Evolutionary conservation across 331 rosid species (phyloP), one percentile per base, ranked within the genome.

Genomic region (Cydonia oblonga): DNA sequence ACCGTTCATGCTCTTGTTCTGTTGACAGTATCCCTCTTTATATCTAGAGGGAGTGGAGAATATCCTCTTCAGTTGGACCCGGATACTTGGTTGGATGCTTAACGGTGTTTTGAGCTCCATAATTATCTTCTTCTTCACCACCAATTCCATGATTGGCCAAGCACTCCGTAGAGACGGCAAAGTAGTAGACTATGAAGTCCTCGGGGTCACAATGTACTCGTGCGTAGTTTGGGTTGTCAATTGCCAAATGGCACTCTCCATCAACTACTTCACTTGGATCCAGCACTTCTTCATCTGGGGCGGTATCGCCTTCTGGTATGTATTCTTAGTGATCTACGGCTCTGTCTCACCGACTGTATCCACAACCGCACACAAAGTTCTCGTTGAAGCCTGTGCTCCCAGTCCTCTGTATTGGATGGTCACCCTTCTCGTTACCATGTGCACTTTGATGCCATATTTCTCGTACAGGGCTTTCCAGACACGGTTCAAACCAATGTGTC

Each of bases 251-350:
- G 98, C 96, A 25, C 83, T 92, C 53, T 86, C 92, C 61, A 79
- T 92, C 28, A 92, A 92, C 84, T 92, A 88, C 90, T 92, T 90
- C 90, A 90, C 96, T 38, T 90, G 96, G 97, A 90, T 92, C 71
- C 96, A 90, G 18, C 97, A 92, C 82, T 79, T 88, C 56, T 86
- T 92, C 81, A 82, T 92, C 73, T 92, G 97, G 97, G 90, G 97
- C 6, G 88, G 97, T 81, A 82, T 92, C 14, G 79, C 66, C 54
- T 80, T 86, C 29, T 92, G 97, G 96, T 90, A 88, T 62, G 60
- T 85, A 38, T 92, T 88, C 79, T 64, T 92, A 69, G 23, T 90
- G 28, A 42, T 84, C 6, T 88, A 90, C 52, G 97, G 96, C 9
- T 84, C 73, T 32, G 69, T 92, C 69, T 75, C 96, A 4, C 91